Percentiles rank a stretch among this genome's conserved stretches.
phyloP scores from a whole-genome alignment of 495 filamentous ascomycete species.

The Halenospora varia region DNA sequence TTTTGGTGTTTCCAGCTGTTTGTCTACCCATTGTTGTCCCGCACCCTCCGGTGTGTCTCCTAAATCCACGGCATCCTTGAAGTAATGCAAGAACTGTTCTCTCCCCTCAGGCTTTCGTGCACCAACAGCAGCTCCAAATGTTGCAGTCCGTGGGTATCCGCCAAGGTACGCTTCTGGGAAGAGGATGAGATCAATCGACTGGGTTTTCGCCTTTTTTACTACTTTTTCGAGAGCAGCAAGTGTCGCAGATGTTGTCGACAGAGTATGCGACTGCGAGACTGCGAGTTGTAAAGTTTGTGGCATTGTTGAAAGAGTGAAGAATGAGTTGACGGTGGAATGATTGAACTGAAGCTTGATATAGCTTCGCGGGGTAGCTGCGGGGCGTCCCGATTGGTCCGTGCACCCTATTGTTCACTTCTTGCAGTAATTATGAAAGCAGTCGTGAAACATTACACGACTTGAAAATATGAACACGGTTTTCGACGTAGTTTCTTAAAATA shows the following conservation, averaged over 20 bases:
- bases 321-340: background rate
- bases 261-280: slow-evolving; percentile 73
- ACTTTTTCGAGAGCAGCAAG: slow-evolving; percentile 58
- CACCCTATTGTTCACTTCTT: no score
- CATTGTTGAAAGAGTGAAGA: no score
- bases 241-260: slow-evolving; percentile 57
- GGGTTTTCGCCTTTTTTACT: slow-evolving; percentile 42
- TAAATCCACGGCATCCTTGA: slow-evolving; percentile 72
- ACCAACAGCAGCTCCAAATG: slow-evolving; percentile 74
- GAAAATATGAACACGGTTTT: no score
- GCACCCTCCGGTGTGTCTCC: slow-evolving; percentile 80
- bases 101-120: slow-evolving; percentile 62
- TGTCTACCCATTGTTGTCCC: slow-evolving; percentile 67
- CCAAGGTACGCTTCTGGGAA: slow-evolving; percentile 94
- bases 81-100: slow-evolving; percentile 82
- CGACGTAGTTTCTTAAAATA: no score
- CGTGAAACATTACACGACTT: no score
- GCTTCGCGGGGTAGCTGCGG: no score
- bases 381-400: no score
- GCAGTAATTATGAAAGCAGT: no score
- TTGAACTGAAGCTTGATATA: no score
- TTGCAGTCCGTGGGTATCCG: slow-evolving; percentile 83
- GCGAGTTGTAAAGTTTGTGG: slow-evolving; percentile 57
- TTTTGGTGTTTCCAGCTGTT: slow-evolving; percentile 48
- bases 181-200: slow-evolving; percentile 70